Base-by-base conservation (phyloP, 345 rosid genomes). In the Salix purpurea region DNA sequence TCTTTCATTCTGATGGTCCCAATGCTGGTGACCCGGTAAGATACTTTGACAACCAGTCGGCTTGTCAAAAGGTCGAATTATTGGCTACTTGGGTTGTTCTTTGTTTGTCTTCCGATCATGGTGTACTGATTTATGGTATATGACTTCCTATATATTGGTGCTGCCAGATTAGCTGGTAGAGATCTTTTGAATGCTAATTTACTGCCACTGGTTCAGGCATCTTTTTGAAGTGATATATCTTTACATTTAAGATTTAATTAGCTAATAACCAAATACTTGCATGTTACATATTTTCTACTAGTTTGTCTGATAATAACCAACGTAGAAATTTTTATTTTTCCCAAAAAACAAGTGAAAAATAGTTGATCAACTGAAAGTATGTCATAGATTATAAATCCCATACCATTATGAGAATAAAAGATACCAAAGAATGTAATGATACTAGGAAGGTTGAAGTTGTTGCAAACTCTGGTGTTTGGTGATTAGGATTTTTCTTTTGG, bases 11-110 rank as follows among this genome's bases (percentile, higher is more conserved):
- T 1, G 95, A 88, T 76, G 95, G 97, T 74, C 95, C 97, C 68
- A 90, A 90, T 74, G 94, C 97, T 73, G 94, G 97, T 79, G 94
- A 90, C 86, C 94, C 89, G 89, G 97, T 92, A 82, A 34, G 73
- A 32, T 73, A 36, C 52, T 56, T 34, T 18, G 3, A 19, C 78
- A 19, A 58, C 12, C 32, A 40, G 42, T 73, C 70, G 30, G 72
- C 70, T 79, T 68, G 28, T 44, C 67, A 26, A 16, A 30, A n/a
- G 0, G 65, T 44, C 32, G 69, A 4, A 10, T 30, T 5, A 56
- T 15, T 46, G 19, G 48, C 61, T 44, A 30, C 21, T 44, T 16
- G 23, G 42, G 8, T 36, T 23, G 21, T 21, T 37, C 30, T 14
- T 24, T 69, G 32, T 0, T 19, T 54, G 71, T 6, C 24, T 19